Conservation (phyloP, 495 filamentous ascomycete genomes). For the Podospora sp. region DNA sequence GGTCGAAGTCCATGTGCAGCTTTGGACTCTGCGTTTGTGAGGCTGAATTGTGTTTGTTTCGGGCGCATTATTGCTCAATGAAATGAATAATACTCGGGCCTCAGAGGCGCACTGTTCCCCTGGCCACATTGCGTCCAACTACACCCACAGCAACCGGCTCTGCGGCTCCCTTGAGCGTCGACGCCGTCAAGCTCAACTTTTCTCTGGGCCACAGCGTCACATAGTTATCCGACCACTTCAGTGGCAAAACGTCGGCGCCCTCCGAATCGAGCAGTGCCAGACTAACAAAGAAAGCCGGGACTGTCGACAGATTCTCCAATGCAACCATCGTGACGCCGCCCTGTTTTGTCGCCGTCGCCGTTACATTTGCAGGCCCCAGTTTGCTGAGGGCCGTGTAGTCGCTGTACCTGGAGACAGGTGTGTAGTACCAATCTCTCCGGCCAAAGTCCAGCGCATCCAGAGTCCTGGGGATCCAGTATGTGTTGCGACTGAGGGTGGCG, state of each 20-base stretch:
- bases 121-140: constrained; percentile 29
- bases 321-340: constrained; percentile 29
- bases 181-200: constrained; percentile 36
- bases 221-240: constrained; percentile 66
- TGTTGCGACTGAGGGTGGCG: constrained; percentile 55
- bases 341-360: constrained; percentile 25
- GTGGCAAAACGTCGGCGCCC: constrained; percentile 50
- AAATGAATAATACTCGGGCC: too few relatives aligned
- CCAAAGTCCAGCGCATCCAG: constrained; percentile 59
- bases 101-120: constrained; percentile 14
- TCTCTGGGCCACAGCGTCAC: constrained; percentile 63
- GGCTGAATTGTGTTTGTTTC: too few relatives aligned
- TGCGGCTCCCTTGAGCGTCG: not conserved
- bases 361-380: constrained; percentile 43
- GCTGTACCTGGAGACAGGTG: constrained; percentile 57
- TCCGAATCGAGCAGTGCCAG: constrained; percentile 49
- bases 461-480: constrained; percentile 61
- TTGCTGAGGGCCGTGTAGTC: constrained; percentile 53
- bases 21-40: too few relatives aligned
- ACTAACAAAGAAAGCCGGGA: constrained; percentile 61
- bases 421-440: constrained; percentile 60
- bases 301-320: constrained; percentile 55
- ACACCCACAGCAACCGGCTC: constrained; percentile 18
- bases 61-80: too few relatives aligned
- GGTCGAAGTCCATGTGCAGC: too few relatives aligned